These are phyloP conservation scores for Borealophlyctis nickersoniae DNA, from an alignment of 192 early-diverging fungal species.

Conservation along the genomic window DNA sequence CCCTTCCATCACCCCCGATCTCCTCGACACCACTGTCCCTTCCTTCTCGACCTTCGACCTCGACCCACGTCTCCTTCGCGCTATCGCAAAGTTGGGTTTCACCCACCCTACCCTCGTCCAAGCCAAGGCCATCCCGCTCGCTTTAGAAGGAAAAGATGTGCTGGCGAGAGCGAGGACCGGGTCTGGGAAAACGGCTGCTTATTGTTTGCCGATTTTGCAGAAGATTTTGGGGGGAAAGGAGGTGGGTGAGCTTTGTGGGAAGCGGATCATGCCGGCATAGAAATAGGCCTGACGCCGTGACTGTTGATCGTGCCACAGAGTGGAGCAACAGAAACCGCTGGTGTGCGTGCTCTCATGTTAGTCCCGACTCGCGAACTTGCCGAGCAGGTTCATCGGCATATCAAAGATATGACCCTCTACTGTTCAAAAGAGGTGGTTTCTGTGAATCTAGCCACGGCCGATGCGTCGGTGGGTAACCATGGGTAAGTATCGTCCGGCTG, in stretches of 20 bases:
- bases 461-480: constrained; percentile 24
- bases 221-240: constrained; percentile 78
- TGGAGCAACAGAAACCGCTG: too few species aligned
- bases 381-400: constrained; percentile 79
- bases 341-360: constrained; percentile 67
- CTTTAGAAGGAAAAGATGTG: constrained; percentile 89
- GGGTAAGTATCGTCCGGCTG: constrained; percentile 11
- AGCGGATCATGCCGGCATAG: constrained; percentile 1
- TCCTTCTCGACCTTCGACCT: constrained; percentile 61
- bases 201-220: constrained; percentile 85
- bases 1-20: constrained; percentile 9
- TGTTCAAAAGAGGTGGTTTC: constrained; percentile 62
- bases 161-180: constrained; percentile 90
- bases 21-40: constrained; percentile 17
- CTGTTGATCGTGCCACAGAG: too few species aligned
- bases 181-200: constrained; percentile 96
- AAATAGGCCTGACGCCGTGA: constrained; percentile 69
- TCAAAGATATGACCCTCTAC: constrained; percentile 72
- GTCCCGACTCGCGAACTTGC: constrained; percentile 96
- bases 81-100: constrained; percentile 80
- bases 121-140: constrained; percentile 82
- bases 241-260: not conserved
- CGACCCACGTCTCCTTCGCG: constrained; percentile 83
- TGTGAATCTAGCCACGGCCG: constrained; percentile 62
- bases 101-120: constrained; percentile 87